Conservation (phyloP, 805 yeast genomes). For the Scheffersomyces lignosus region DNA sequence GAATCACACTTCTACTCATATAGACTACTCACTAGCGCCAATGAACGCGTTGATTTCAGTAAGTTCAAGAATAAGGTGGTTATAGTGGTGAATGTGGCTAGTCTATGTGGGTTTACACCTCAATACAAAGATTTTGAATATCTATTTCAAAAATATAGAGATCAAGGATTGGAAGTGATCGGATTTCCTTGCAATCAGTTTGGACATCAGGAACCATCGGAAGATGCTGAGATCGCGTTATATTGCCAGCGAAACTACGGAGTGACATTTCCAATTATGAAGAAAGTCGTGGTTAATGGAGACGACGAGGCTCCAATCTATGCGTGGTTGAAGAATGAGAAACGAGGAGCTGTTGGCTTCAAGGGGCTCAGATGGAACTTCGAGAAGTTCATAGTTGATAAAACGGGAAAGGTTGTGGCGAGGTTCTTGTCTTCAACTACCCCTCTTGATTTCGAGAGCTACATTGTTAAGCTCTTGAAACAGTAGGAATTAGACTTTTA, state of each 20-base stretch:
- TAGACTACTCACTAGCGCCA: constrained; percentile 6
- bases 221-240: constrained; percentile 36
- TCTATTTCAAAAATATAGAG: constrained; percentile 63
- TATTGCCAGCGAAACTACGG: constrained; percentile 22
- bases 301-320: constrained; percentile 28
- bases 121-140: constrained; percentile 66
- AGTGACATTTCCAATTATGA: constrained; percentile 40
- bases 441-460: constrained; percentile 56
- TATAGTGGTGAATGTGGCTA: constrained; percentile 27
- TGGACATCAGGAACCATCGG: constrained; percentile 74
- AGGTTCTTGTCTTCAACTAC: constrained; percentile 68
- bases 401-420: constrained; percentile 55
- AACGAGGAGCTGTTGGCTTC: constrained; percentile 35
- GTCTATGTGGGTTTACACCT: constrained; percentile 45
- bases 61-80: constrained; percentile 20
- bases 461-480: constrained; percentile 18
- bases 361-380: constrained; percentile 71
- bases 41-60: constrained; percentile 8
- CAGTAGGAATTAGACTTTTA: constrained; percentile 1
- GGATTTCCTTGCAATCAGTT: constrained; percentile 95
- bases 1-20: constrained; percentile 6
- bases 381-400: constrained; percentile 66
- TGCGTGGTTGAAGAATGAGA: constrained; percentile 25
- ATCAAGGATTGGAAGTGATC: constrained; percentile 61
- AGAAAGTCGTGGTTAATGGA: constrained; percentile 40